Percentiles rank a stretch among this genome's conserved stretches.
Conservation (phyloP, 2,329 filamentous ascomycete genomes). For the Monosporascus sp. region DNA sequence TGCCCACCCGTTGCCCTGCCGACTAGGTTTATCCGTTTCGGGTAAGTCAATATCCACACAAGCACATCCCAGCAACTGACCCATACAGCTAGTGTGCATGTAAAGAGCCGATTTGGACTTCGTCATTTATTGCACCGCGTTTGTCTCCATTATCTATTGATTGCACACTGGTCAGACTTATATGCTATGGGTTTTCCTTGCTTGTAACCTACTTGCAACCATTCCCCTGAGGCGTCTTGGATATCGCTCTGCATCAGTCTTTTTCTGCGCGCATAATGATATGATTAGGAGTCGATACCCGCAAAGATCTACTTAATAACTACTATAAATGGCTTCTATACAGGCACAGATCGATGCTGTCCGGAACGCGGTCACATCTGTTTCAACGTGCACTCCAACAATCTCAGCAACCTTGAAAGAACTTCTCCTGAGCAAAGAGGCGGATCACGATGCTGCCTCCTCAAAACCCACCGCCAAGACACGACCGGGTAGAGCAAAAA, state of each 20-base stretch:
- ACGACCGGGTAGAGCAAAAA: conserved; percentile 25
- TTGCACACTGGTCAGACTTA: neutral
- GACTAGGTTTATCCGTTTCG: neutral
- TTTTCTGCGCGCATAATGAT: conserved; percentile 17
- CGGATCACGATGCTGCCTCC: conserved; percentile 20
- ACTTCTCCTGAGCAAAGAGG: conserved; percentile 31
- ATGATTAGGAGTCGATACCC: conserved; percentile 22
- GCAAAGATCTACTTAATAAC: conserved; percentile 11
- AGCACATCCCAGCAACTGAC: neutral
- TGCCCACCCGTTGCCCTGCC: neutral
- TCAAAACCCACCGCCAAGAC: conserved; percentile 22
- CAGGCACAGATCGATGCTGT: conserved; percentile 43
- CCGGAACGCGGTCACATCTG: conserved; percentile 49
- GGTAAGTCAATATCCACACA: neutral
- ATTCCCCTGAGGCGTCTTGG: conserved; percentile 7
- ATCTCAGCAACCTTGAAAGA: conserved; percentile 44
- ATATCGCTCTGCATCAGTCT: conserved; percentile 12
- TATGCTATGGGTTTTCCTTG: conserved; percentile 11
- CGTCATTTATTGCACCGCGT: neutral
- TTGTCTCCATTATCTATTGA: neutral
- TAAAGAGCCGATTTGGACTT: neutral
- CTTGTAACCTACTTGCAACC: conserved; percentile 8
- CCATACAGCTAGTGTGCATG: neutral
- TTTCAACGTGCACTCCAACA: conserved; percentile 47
- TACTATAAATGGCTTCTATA: conserved; percentile 36